These are phyloP conservation scores for Passalora sequoiae DNA, from an alignment of 2,329 filamentous ascomycete genomes.

Conservation along the genomic window DNA sequence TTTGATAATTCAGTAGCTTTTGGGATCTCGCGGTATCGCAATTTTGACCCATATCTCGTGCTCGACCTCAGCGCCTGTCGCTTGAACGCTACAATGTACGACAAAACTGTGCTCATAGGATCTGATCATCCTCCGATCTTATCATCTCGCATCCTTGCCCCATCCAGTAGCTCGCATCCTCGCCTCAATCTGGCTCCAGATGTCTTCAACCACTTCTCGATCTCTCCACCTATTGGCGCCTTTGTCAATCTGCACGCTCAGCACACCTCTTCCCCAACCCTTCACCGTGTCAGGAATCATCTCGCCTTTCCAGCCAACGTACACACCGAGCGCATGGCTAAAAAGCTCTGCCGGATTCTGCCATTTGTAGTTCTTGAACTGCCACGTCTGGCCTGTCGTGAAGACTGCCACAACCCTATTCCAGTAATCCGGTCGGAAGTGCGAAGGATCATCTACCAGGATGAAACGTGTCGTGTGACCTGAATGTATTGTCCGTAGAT, in stretches of 20 bases:
- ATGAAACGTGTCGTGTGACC: slow-evolving; percentile 81
- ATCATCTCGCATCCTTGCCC: slow-evolving; percentile 57
- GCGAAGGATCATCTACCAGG: slow-evolving; percentile 83
- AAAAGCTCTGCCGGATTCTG: slow-evolving; percentile 83
- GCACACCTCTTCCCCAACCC: slow-evolving; percentile 79
- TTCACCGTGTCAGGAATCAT: slow-evolving; percentile 70
- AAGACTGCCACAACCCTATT: slow-evolving; percentile 91
- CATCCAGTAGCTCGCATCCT: slow-evolving; percentile 84
- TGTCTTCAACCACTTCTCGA: slow-evolving; percentile 83
- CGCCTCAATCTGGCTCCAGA: slow-evolving; percentile 84
- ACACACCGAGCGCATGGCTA: slow-evolving; percentile 78
- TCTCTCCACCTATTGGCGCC: slow-evolving; percentile 67
- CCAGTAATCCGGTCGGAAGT: slow-evolving; percentile 99
- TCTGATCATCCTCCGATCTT: background rate
- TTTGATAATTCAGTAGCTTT: too few species aligned
- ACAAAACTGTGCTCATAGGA: background rate
- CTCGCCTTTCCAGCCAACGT: slow-evolving; percentile 87
- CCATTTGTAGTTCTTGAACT: slow-evolving; percentile 99
- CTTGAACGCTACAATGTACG: slow-evolving; percentile 17
- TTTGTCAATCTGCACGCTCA: slow-evolving; percentile 76
- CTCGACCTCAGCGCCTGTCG: too few species aligned
- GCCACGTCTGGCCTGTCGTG: slow-evolving; percentile 95
- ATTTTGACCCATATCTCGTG: too few species aligned
- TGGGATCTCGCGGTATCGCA: too few species aligned
- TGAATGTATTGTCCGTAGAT: slow-evolving; percentile 65